Conservation (phyloP, 2,329 filamentous ascomycete genomes). For the Colletotrichum musicola region DNA sequence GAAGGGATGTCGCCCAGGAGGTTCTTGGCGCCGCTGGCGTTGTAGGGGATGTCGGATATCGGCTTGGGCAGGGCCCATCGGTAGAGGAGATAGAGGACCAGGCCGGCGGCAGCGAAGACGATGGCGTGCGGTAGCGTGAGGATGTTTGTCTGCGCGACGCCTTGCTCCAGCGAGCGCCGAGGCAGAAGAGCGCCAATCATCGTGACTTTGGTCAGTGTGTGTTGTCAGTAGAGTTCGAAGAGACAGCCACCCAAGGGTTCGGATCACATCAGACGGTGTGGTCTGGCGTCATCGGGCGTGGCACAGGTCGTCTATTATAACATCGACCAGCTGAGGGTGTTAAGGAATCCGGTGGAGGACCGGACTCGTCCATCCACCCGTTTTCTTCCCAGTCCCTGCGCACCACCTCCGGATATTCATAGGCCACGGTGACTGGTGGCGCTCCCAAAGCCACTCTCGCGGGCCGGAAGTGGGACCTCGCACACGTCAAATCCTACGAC, state of each 20-base stretch:
- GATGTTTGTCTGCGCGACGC: background rate
- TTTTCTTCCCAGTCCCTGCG: background rate
- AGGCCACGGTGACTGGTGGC: background rate
- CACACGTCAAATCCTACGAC: background rate
- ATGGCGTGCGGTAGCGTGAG: background rate
- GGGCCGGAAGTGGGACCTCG: background rate
- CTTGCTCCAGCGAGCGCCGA: background rate
- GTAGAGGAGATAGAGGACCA: constrained; percentile 19
- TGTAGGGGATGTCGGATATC: constrained; percentile 60
- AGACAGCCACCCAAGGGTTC: no score
- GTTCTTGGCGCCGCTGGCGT: constrained; percentile 48
- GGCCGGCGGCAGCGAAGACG: background rate
- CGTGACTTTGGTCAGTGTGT: background rate
- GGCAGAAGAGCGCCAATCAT: constrained; percentile 17
- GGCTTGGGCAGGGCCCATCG: constrained; percentile 53
- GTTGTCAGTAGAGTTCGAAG: no score
- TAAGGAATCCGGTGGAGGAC: background rate
- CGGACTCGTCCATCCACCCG: constrained; percentile 7
- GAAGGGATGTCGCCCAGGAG: constrained; percentile 59
- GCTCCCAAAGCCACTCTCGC: background rate
- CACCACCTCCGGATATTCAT: background rate
- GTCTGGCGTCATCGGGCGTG: background rate
- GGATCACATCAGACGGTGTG: background rate
- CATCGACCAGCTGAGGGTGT: background rate
- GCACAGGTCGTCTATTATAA: background rate